Conservation (phyloP, 768 basidiomycete species). For the Naematelia aurantialba region DNA sequence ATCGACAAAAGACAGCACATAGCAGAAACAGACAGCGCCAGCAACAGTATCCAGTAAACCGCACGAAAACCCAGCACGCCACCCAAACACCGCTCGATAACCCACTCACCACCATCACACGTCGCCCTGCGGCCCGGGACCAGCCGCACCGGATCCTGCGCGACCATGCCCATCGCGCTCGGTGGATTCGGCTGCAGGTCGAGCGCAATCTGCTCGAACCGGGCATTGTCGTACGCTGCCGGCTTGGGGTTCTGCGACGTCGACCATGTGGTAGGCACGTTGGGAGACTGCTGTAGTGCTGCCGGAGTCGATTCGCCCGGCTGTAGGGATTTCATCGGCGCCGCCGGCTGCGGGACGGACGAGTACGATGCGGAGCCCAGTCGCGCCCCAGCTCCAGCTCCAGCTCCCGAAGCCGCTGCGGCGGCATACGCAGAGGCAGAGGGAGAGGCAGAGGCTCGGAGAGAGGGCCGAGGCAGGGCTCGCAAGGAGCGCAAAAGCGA, state of each 20-base stretch:
- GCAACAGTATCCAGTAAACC: too few relatives aligned
- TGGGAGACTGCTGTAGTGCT: constrained; percentile 68
- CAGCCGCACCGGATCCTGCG: constrained; percentile 75
- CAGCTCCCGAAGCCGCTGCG: too few relatives aligned
- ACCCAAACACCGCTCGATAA: too few relatives aligned
- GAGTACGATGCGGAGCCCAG: neutral
- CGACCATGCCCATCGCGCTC: constrained; percentile 86
- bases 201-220: constrained; percentile 89
- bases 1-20: too few relatives aligned
- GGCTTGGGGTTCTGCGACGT: constrained; percentile 64
- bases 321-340: constrained; percentile 20
- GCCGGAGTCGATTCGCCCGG: constrained; percentile 23
- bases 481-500: neutral
- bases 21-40: too few relatives aligned
- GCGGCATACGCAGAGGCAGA: neutral
- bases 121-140: constrained; percentile 78
- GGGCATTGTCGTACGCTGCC: constrained; percentile 58
- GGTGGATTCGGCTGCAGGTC: constrained; percentile 82
- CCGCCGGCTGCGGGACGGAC: constrained; percentile 24
- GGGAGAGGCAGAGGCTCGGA: neutral
- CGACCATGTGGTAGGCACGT: constrained; percentile 78
- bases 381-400: too few relatives aligned
- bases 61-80: too few relatives aligned
- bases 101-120: constrained; percentile 86
- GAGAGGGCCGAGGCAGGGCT: too few relatives aligned